phyloP scores from a whole-genome alignment of 164 flowering plant species.

The Macadamia tetraphylla region DNA sequence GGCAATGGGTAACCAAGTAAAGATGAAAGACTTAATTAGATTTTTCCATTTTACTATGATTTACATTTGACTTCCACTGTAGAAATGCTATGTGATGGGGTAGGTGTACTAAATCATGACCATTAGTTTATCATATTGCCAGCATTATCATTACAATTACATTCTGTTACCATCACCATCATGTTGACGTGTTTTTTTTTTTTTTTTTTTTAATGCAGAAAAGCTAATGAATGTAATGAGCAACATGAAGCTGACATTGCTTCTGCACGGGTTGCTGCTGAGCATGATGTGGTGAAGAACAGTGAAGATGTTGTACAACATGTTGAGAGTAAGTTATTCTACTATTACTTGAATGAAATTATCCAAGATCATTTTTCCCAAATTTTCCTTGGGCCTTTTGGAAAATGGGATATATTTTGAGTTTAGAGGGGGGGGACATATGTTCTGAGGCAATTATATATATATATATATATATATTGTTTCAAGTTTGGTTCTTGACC shows the following conservation, averaged over 20 bases:
- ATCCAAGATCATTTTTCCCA: no score
- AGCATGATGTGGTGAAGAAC: slow-evolving; percentile 45
- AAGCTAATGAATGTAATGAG: slow-evolving; percentile 48
- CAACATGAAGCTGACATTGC: slow-evolving; percentile 60
- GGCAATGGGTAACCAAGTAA: background rate
- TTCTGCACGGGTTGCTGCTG: slow-evolving; percentile 57
- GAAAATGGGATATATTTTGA: no score
- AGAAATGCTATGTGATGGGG: no score
- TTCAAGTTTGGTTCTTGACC: background rate
- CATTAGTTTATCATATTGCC: background rate
- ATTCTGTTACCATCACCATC: background rate
- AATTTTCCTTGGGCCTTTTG: no score
- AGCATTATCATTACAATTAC: background rate
- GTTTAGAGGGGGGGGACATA: no score
- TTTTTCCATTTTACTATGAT: no score
- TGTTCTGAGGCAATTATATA: no score
- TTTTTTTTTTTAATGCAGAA: slow-evolving; percentile 33
- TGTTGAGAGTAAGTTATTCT: slow-evolving; percentile 52
- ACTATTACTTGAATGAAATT: background rate
- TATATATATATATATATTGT: background rate
- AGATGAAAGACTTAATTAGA: no score
- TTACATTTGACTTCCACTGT: no score
- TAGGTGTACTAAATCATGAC: no score
- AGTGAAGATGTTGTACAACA: slow-evolving; percentile 45
- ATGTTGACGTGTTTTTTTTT: background rate